Evolutionary conservation across 108 stramenopile genomes (phyloP).

Genomic region (Nitzschia palea): DNA sequence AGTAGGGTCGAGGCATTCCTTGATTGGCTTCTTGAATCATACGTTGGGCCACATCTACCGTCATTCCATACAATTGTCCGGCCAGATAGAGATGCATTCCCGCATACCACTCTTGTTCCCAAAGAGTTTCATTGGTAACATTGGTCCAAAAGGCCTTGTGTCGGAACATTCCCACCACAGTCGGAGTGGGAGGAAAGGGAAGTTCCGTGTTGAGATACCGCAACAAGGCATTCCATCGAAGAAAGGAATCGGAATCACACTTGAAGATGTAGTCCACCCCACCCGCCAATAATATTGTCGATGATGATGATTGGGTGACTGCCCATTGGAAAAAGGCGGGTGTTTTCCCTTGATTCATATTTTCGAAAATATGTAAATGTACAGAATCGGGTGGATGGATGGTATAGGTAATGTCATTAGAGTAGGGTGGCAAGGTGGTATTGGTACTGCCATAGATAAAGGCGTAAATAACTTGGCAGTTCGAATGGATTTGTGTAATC

Average conservation of each 20-base stretch:
- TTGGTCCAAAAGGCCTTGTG: slow-evolving; percentile 45
- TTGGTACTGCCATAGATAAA: slow-evolving; percentile 40
- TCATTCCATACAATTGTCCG: slow-evolving; percentile 47
- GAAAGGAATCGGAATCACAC: slow-evolving; percentile 42
- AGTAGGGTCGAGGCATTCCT: slow-evolving; percentile 15
- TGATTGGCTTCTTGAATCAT: slow-evolving; percentile 34
- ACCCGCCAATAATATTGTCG: neutral
- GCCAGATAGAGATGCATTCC: slow-evolving; percentile 51
- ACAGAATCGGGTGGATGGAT: neutral
- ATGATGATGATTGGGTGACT: neutral
- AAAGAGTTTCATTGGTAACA: slow-evolving; percentile 19
- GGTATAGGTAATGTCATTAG: neutral
- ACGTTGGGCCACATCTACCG: slow-evolving; percentile 29
- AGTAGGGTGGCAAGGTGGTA: slow-evolving; percentile 22
- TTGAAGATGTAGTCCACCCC: slow-evolving; percentile 36
- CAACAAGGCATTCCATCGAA: slow-evolving; percentile 39
- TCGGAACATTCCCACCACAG: slow-evolving; percentile 38
- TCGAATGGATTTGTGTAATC: neutral
- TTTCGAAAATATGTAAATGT: slow-evolving; percentile 25
- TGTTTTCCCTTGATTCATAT: slow-evolving; percentile 61
- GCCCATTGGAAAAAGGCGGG: slow-evolving; percentile 46
- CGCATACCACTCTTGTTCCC: slow-evolving; percentile 28
- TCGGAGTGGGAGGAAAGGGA: slow-evolving; percentile 9
- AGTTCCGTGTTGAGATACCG: slow-evolving; percentile 34
- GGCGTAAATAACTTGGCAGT: slow-evolving; percentile 46